Base-by-base conservation (phyloP, 805 yeast genomes). In the Jamesozyma lodderae region DNA sequence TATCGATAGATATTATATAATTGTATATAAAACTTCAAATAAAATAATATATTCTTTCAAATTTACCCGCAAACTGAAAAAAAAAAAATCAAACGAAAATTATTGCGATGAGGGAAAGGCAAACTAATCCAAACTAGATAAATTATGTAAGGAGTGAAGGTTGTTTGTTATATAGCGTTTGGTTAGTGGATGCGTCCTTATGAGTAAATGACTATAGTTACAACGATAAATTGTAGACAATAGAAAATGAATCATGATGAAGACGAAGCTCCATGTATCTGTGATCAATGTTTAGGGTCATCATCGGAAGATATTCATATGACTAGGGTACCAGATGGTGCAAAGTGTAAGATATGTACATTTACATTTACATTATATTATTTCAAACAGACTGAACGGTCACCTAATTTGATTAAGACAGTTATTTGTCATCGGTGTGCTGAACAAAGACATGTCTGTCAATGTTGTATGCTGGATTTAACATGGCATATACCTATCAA, bases 281-380 rank as follows among this genome's bases (percentile, higher is more conserved):
- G 96, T 57, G 77, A 75, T 26, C 49, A 54, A 5, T 87, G 96
- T 55, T 63, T 85, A 19, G 96, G 96, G 0, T 37, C 38, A 20
- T 37, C 38, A 5, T 19, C 33, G 4, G 38, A 38, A 6, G 37
- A 42, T n/a, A 37, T 48, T 7, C 75, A 82, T 37, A 75, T 88
- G 81, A 69, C 76, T 1, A 69, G 81, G 46, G 87, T 82, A 41
- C 62, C 62, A 10, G 62, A 71, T 37, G 95, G 95, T 1, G 80
- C 73, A n/a, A 81, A 82, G 54, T 90, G 97, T 57, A 79, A 80
- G 54, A 62, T 82, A 13, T 90, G 97, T 54, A 80, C 94, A 0
- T 62, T 94, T 35, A 87, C 95, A 1, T 90, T 81, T 63, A 79
- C 88, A 0, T 78, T 80, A 1, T 90, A 74, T 55, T 71, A 81